Base-by-base conservation (phyloP, 2,329 filamentous ascomycete genomes). In the Plectosphaerella plurivora region DNA sequence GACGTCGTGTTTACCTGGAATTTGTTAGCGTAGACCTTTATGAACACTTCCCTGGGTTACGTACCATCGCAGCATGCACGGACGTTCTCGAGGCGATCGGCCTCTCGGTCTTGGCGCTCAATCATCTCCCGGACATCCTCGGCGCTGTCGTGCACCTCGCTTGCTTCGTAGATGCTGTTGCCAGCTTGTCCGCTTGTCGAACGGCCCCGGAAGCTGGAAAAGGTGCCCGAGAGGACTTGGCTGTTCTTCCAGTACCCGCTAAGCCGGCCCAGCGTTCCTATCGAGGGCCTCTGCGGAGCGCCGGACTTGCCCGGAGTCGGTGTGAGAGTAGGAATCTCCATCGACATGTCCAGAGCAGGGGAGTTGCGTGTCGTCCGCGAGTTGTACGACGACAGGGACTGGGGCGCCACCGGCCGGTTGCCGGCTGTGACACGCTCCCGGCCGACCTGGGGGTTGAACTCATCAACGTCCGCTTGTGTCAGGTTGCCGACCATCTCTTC, bases 1-100 rank as follows among this genome's bases (percentile, higher is more conserved):
- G 47, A 91, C 87, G 65, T 91, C 87, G 63, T 91, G 87, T 73
- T 88, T 89, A 60, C 87, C 85, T 88, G 48, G 2, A 22, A 42
- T 22, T 51, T 14, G 49, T 63, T 59, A 69, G 62, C 65, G 51
- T 61, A n/a, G n/a, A n/a, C n/a, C n/a, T n/a, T n/a, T n/a, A 51
- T 33, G 8, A 9, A 51, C 49, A 22, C 14, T 24, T 24, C 37
- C 15, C 18, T 33, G n/a, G 37, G 39, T 28, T 20, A 45, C 87
- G 82, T 79, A 93, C 92, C 94, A 81, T 97, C 94, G 71, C 94
- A 99, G 74, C 94, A 99, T 54, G 93, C 92, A 65, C 94, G 81
- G 58, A 99, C 94, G 68, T 99, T 97, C 77, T 97, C 93, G 62
- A 97, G 78, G 56, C 86, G 81, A 65, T 92, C 89, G 24, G 86